Evolutionary conservation across 345 rosid species (phyloP), one percentile per base, ranked within the genome.

Genomic region (Eutrema heterophyllum): DNA sequence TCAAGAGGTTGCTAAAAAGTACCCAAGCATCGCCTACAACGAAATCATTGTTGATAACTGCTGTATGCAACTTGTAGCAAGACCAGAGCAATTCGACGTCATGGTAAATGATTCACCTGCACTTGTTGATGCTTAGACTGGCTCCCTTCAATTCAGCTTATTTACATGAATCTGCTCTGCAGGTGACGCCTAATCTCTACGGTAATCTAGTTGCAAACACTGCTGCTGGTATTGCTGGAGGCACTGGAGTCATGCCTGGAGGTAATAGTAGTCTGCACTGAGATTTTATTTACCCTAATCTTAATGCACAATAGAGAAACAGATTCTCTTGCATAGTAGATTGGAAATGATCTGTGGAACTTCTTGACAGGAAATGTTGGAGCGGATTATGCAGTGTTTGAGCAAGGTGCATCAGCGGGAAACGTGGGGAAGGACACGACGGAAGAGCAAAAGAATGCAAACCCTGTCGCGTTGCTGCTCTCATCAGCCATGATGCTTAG

Each of bases 231-330:
- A 93, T 93, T 77, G 96, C 98, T 74, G 97, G 97, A 76, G 97
- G 98, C 49, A 91, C 98, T 8, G 96, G 98, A 68, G 92, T 91
- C 74, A 93, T 93, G 97, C 98, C 98, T 18, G 97, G 97, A 93
- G 98, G 98, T 93, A 72, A 90, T 80, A 85, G 44, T 29, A 12
- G 30, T 41, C 63, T 54, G 39, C 16, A 30, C 2, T 44, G 48
- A 48, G 4, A 16, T 21, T 15, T 15, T 33, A 2, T n/a, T 36
- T 24, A 58, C 12, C 1, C 27, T 72, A 7, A 71, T 10, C 36
- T 1, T 14, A 14, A 44, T 33, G 18, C 67, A 74, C 27, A 13
- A 30, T 30, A 9, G 61, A 32, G 43, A 46, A 43, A 57, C 32
- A 46, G 15, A 14, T 45, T 57, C 33, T 57, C n/a, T 66, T 60